Percentiles rank a stretch among this genome's conserved stretches.
Evolutionary conservation across 306 rosid species (phyloP).

Genomic region (Trichosanthes cucumerina): DNA sequence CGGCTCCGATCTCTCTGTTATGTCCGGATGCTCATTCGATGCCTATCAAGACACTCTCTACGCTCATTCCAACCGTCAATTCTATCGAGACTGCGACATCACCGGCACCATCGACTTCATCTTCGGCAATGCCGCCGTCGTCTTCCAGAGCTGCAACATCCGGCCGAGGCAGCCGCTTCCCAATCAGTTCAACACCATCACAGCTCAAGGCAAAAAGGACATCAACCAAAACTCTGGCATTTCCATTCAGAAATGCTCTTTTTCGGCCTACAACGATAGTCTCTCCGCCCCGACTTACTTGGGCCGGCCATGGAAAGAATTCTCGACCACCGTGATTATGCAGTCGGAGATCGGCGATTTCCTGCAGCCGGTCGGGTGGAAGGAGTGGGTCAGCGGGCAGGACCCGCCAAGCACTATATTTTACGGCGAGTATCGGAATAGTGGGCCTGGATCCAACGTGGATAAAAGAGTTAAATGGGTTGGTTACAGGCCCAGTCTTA

Average conservation of each 20-base stretch:
- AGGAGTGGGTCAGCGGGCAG: conserved; percentile 38
- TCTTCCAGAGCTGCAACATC: conserved; percentile 64
- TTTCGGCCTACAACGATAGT: conserved; percentile 21
- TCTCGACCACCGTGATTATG: conserved; percentile 64
- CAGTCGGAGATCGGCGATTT: conserved; percentile 43
- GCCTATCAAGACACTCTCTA: conserved; percentile 86
- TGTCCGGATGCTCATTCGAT: conserved; percentile 51
- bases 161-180: conserved; percentile 59
- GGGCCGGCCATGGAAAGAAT: conserved; percentile 92
- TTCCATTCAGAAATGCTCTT: conserved; percentile 49
- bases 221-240: conserved; percentile 72
- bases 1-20: conserved; percentile 64
- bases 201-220: conserved; percentile 87
- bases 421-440: conserved; percentile 65
- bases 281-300: conserved; percentile 54
- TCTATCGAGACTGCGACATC: conserved; percentile 75
- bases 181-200: conserved; percentile 84
- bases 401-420: conserved; percentile 50
- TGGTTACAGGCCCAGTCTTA: conserved; percentile 49
- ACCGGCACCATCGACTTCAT: conserved; percentile 86
- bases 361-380: conserved; percentile 67
- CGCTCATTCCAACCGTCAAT: conserved; percentile 82
- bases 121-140: conserved; percentile 76
- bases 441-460: conserved; percentile 51
- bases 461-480: conserved; percentile 55